A percentile compares a stretch with the other conserved stretches of the same genome.
Evolutionary conservation across 768 basidiomycete genomes (phyloP).

Genomic region (Kwoniella botswanensis): DNA sequence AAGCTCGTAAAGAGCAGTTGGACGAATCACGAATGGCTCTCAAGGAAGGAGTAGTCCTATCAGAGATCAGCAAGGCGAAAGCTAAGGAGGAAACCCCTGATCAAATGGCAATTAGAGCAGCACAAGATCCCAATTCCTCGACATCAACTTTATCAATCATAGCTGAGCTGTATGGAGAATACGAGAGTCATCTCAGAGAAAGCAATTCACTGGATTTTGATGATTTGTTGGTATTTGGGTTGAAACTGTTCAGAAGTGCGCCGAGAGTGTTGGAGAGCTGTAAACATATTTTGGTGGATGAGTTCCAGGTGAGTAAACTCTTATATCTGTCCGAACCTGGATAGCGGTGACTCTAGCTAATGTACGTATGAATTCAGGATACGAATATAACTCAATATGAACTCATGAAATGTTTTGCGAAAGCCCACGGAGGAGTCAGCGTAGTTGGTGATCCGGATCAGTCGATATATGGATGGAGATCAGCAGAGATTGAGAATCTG

Average conservation of each 20-base stretch:
- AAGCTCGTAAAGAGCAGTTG: conserved; percentile 64
- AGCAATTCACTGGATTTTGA: conserved; percentile 86
- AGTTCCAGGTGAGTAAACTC: conserved; percentile 67
- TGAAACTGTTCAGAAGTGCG: conserved; percentile 67
- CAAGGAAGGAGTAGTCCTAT: conserved; percentile 65
- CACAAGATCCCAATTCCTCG: conserved; percentile 36
- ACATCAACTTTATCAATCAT: conserved; percentile 47
- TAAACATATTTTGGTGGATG: conserved; percentile 75
- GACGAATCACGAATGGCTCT: conserved; percentile 61
- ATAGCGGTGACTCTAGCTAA: not conserved
- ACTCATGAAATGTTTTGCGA: conserved; percentile 72
- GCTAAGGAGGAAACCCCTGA: conserved; percentile 67
- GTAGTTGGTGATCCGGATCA: conserved; percentile 92
- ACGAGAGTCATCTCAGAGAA: conserved; percentile 67
- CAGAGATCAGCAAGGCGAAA: conserved; percentile 74
- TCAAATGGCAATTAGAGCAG: conserved; percentile 59
- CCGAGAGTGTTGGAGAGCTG: conserved; percentile 67
- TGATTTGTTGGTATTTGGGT: conserved; percentile 75
- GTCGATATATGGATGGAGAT: conserved; percentile 88
- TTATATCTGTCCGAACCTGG: too few relatives aligned
- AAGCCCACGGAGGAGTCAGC: conserved; percentile 66
- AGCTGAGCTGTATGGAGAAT: conserved; percentile 66
- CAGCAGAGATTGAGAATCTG: conserved; percentile 75
- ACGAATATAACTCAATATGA: conserved; percentile 82
- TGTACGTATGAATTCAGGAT: conserved; percentile 62